Evolutionary conservation across 176 grass and related monocot species (phyloP), one percentile per base, ranked within the genome.

Genomic region (Avena atlantica): DNA sequence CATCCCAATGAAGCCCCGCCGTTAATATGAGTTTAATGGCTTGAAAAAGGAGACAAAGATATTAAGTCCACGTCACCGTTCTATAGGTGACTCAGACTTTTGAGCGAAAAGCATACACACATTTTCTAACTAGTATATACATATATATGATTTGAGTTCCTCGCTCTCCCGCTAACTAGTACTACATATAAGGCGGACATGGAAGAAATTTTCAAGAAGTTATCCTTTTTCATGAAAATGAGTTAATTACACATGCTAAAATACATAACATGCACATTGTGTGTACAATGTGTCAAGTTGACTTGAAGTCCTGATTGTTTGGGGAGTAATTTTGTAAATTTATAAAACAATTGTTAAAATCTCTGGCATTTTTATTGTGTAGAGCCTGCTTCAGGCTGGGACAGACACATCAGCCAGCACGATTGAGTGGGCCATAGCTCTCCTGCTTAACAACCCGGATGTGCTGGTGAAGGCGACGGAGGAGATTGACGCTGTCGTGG

Each of bases 391-490:
- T 1, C 72, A 86, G 53, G 91, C 29, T 12, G 91, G 89, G 12
- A 89, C 80, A 0, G 93, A 95, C 62, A 93, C 86, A 0, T 87
- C 91, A 5, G 49, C 91, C 0, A 83, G 76, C 67, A 91, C 71
- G 1, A 82, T 83, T 5, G 91, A 93, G 83, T 93, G 89, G 93
- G 84, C 81, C 2, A 91, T 91, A 91, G 81, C 91, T 4, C 75
- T 89, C 45, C 81, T 95, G 1, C 86, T 93, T 21, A 95, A 93
- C 64, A 89, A 95, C 6, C 80, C 76, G 0, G 20, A 10, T 0
- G 8, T 37, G 1, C 27, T 89, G 9, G 4, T 6, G 5, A 95
- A 83, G 19, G 86, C 77, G 0, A 15, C 6, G 0, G 37, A 44
- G 0, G 91, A 95, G 84, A 87, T 95, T n/a, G 50, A 91, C 45